Evolutionary conservation across 1,139 yeast species (phyloP).

Genomic region (Scheffersomyces illinoinensis): DNA sequence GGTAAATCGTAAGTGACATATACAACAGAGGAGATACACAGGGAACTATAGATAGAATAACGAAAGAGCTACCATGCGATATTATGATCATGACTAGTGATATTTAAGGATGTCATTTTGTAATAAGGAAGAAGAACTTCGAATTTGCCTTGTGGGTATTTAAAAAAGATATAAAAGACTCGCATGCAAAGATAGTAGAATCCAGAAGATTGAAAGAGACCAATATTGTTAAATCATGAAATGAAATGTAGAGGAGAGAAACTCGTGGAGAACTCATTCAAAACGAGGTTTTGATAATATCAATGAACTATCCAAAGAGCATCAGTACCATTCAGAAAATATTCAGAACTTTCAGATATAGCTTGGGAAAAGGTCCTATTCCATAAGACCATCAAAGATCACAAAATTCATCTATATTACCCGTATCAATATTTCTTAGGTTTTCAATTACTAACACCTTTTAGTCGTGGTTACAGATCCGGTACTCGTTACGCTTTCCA

Average conservation of each 20-base stretch:
- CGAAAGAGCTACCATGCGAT: neutral
- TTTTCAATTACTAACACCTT: slow-evolving; percentile 18
- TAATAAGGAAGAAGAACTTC: neutral
- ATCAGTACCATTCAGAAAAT: neutral
- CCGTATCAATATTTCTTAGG: neutral
- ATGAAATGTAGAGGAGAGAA: neutral
- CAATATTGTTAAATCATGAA: neutral
- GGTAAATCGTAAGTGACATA: slow-evolving; percentile 72
- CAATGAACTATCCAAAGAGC: neutral
- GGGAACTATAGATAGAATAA: neutral
- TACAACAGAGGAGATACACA: neutral
- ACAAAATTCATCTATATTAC: neutral
- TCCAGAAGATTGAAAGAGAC: neutral
- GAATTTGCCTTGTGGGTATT: neutral
- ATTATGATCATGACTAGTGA: neutral
- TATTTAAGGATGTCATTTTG: neutral
- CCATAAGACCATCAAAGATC: neutral
- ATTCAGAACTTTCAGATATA: neutral
- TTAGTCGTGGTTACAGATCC: slow-evolving; percentile 99
- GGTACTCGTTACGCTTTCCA: slow-evolving; percentile 99
- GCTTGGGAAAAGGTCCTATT: neutral
- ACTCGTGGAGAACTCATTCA: neutral
- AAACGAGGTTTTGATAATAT: neutral
- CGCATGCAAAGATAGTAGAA: neutral
- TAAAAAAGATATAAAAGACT: neutral